These are phyloP conservation scores for Aspergillus floridensis DNA, from an alignment of 2,329 filamentous ascomycete genomes.

Conservation along the genomic window DNA sequence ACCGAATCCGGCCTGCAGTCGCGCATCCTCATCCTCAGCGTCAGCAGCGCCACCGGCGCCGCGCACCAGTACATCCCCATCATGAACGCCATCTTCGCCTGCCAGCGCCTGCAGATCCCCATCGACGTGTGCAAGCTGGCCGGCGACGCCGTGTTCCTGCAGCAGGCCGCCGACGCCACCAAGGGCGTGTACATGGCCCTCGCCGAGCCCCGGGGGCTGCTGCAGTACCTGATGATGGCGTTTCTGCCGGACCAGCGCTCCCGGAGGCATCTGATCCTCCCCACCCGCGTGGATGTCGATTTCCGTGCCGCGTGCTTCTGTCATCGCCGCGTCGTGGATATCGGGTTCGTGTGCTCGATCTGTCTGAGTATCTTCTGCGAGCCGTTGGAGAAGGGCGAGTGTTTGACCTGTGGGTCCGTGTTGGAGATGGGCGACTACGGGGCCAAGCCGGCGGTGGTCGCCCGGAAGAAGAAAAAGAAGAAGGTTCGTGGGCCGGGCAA, in stretches of 20 bases:
- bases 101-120: conserved; percentile 79
- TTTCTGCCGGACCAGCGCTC: conserved; percentile 72
- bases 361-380: conserved; percentile 92
- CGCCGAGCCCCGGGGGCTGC: conserved; percentile 64
- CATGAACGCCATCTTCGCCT: conserved; percentile 98
- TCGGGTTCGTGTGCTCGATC: conserved; percentile 93
- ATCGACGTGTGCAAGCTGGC: conserved; percentile 89
- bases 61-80: conserved; percentile 92
- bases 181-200: conserved; percentile 67
- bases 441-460: conserved; percentile 71
- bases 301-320: conserved; percentile 99
- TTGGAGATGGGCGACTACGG: conserved; percentile 75
- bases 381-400: conserved; percentile 62
- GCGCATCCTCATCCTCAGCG: conserved; percentile 84
- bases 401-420: conserved; percentile 78
- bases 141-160: conserved; percentile 84
- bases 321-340: conserved; percentile 83
- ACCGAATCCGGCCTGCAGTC: conserved; percentile 55
- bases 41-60: conserved; percentile 84
- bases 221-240: conserved; percentile 93
- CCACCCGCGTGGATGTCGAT: conserved; percentile 83
- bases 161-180: conserved; percentile 80
- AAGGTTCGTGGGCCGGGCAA: conserved; percentile 52
- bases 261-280: conserved; percentile 66
- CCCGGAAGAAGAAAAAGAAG: conserved; percentile 72